Evolutionary conservation across 768 basidiomycete species (phyloP).

Genomic region (Boletellus sp.): DNA sequence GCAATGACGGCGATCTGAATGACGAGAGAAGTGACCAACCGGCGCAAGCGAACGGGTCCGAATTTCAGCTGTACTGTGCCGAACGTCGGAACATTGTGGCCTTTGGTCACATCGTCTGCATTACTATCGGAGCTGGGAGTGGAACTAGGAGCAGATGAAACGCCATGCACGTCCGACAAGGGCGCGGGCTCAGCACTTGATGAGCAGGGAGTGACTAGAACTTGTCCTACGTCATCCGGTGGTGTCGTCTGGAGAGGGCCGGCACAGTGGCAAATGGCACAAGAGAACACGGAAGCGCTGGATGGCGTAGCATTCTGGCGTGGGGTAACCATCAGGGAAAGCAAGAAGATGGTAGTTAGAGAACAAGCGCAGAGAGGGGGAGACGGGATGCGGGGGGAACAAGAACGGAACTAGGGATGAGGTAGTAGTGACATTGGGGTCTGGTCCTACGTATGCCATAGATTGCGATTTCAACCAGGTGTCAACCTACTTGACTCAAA

Average conservation of each 20-base stretch:
- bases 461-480: neutral
- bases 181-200: neutral
- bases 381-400: neutral
- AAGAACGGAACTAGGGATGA: constrained; percentile 1
- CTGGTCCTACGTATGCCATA: constrained; percentile 7
- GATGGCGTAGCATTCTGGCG: neutral
- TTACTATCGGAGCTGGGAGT: neutral
- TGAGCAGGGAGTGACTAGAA: neutral
- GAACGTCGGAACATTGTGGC: neutral
- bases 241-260: neutral
- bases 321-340: constrained; percentile 4
- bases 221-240: neutral
- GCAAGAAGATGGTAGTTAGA: neutral
- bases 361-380: neutral
- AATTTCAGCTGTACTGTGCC: constrained; percentile 2
- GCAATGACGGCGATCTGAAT: constrained; percentile 2
- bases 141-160: neutral
- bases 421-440: too few relatives aligned
- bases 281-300: neutral
- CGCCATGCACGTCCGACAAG: neutral
- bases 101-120: neutral
- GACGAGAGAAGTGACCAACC: neutral
- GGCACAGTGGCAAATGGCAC: neutral
- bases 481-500: neutral
- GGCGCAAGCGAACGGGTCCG: constrained; percentile 6